Evolutionary conservation across 345 rosid genomes (phyloP), one percentile per base, ranked within the genome.

Genomic region (Leavenworthia alabamica): DNA sequence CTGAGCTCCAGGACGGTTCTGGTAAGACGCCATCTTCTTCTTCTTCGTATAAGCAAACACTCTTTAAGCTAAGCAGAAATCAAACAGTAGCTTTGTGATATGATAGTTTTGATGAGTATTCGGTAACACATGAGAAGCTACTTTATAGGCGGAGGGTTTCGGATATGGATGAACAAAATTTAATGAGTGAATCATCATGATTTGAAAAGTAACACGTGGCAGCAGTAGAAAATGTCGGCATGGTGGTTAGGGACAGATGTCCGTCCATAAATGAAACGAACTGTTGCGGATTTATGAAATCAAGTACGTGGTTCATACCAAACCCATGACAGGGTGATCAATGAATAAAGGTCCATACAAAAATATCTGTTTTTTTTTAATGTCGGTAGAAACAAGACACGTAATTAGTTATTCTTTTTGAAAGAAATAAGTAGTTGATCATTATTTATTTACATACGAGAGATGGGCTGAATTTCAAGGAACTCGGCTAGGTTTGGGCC

Each of bases 1-100:
- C 22, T 75, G 58, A 42, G 60, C 64, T 62, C 79, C 79, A 29
- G 67, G 60, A 36, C 64, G 62, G 45, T 60, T 50, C 55, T 70
- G 73, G 60, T 69, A 68, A 45, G 51, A 64, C 44, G 66, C 71
- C 65, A 64, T 66, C 24, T 62, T 37, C 50, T 47, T 45, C 46
- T 56, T 32, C 37, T 62, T 56, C 64, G n/a, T n/a, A n/a, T 20
- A 28, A 62, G 10, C 15, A 58, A 20, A 20, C 22, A 20, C 22
- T 20, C 22, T 20, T 20, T 20, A 1, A 56, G 31, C 4, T 24
- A 26, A 15, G 36, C n/a, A 11, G 6, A 43, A 55, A 19, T 2
- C 2, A 7, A 49, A 67, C 22, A 4, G 16, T 43, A 23, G 16
- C 28, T 4, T 54, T 28, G 20, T 54, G 17, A 43, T 52, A 55